Conservation (phyloP, 1,139 yeast species). For the Suhomyces panamericanus region DNA sequence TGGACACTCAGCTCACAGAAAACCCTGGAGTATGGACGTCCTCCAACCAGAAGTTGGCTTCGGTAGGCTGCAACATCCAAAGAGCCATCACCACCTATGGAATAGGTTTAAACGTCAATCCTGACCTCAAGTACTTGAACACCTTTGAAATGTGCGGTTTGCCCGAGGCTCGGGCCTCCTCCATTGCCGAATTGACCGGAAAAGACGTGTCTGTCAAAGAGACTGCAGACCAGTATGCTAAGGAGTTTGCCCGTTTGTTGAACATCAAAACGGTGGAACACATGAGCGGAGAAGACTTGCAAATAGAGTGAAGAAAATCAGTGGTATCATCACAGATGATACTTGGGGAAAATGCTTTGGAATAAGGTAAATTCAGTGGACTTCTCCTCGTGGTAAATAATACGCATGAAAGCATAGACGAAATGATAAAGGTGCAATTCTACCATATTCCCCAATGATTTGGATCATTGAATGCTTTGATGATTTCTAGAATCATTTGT, state of each 20-base stretch:
- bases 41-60: constrained; percentile 68
- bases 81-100: constrained; percentile 90
- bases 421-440: too few species aligned
- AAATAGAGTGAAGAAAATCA: constrained; percentile 1
- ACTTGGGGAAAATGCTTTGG: too few species aligned
- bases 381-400: too few species aligned
- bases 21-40: constrained; percentile 87
- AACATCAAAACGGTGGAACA: constrained; percentile 50
- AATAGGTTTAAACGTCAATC: constrained; percentile 72
- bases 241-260: constrained; percentile 50
- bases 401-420: too few species aligned
- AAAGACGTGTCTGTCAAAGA: constrained; percentile 33
- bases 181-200: constrained; percentile 23
- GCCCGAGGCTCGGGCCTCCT: constrained; percentile 51
- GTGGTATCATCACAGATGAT: too few species aligned
- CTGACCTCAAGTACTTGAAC: constrained; percentile 72
- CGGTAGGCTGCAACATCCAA: constrained; percentile 86
- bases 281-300: constrained; percentile 33
- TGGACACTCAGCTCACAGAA: constrained; percentile 52
- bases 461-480: too few species aligned
- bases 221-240: constrained; percentile 53
- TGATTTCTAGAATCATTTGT: too few species aligned
- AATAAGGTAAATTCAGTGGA: too few species aligned
- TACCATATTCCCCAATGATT: too few species aligned
- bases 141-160: constrained; percentile 84